Base-by-base conservation (phyloP, 495 filamentous ascomycete genomes). In the Hypoxylon subgilvum region DNA sequence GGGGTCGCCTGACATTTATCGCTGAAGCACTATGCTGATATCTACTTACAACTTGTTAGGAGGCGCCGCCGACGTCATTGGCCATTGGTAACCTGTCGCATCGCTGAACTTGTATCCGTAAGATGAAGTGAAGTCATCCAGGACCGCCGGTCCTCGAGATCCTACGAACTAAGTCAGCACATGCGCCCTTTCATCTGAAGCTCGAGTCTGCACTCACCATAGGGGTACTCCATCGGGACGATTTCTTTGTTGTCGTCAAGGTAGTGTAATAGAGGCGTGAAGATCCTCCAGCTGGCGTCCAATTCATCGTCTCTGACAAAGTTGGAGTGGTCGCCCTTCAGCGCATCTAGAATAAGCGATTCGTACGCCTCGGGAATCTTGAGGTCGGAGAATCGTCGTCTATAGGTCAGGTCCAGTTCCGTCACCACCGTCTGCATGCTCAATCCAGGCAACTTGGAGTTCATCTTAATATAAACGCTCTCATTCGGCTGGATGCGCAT, bases 381-480 rank as follows among this genome's bases (percentile, higher is more conserved):
- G 34, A 99, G 85, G 75, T 99, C 95, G 23, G 92, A 97, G 84
- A 99, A 99, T 50, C 95, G 90, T 70, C 95, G 87, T 70, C 95
- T 86, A 80, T 99, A 99, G 49, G 95, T 99, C 65, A 99, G 83
- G 72, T 99, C 95, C 52, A 99, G 87, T 80, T 99, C 95, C 38
- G 95, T 99, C 59, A 97, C 92, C 16, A 97, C 95, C 12, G 95
- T 99, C 82, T 99, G 95, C 94, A 97, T 99, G 77, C 91, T 97
- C 68, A 99, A 80, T 67, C 95, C 95, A 17, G 95, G 95, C 43
- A 97, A 80, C 81, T 99, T 99, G 7, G 92, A 97, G 86, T 99
- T 99, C 95, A 97, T 99, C 86, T 99, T 99, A 76, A 97, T 96
- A 81, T 99, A 99, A 60, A 99, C 91, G 66, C 88, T 93, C 80